Evolutionary conservation across 306 rosid species (phyloP).

Genomic region (Crotalaria pallida): DNA sequence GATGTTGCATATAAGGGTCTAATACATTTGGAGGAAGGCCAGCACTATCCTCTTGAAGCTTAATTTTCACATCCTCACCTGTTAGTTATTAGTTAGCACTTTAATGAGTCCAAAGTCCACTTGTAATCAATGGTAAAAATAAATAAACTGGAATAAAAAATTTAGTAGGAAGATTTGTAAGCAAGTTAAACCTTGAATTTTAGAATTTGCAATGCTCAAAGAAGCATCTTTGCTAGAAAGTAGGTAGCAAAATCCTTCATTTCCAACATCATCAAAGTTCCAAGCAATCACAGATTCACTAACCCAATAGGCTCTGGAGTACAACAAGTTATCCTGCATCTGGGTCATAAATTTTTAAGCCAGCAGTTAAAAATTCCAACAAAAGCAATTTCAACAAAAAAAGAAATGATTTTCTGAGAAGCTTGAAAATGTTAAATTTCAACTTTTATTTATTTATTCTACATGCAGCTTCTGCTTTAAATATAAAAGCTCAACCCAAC

Average conservation of each 20-base stretch:
- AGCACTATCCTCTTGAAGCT: conserved; percentile 59
- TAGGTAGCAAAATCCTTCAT: conserved; percentile 44
- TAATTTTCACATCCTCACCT: conserved; percentile 73
- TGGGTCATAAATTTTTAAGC: conserved; percentile 17
- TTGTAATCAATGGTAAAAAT: background rate
- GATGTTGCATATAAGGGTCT: background rate
- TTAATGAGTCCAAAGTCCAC: conserved; percentile 14
- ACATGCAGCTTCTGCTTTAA: too few species aligned
- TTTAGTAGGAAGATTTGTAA: background rate
- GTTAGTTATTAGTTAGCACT: conserved; percentile 23
- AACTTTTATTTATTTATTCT: too few species aligned
- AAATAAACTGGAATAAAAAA: background rate
- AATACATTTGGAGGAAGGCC: conserved; percentile 71
- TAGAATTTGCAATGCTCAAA: conserved; percentile 39
- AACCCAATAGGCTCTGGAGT: conserved; percentile 83
- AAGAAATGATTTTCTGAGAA: background rate
- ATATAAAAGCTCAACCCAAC: too few species aligned
- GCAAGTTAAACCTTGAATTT: conserved; percentile 49
- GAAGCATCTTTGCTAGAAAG: conserved; percentile 59
- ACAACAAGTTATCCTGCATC: conserved; percentile 49
- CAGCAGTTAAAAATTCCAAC: background rate
- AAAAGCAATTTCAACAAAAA: background rate
- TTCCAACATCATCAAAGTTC: conserved; percentile 59
- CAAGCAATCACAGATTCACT: conserved; percentile 66
- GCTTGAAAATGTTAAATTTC: too few species aligned